Percentiles rank a stretch among this genome's conserved stretches.
Conservation (phyloP, 306 rosid genomes). For the Oxytropis ochrocephala region DNA sequence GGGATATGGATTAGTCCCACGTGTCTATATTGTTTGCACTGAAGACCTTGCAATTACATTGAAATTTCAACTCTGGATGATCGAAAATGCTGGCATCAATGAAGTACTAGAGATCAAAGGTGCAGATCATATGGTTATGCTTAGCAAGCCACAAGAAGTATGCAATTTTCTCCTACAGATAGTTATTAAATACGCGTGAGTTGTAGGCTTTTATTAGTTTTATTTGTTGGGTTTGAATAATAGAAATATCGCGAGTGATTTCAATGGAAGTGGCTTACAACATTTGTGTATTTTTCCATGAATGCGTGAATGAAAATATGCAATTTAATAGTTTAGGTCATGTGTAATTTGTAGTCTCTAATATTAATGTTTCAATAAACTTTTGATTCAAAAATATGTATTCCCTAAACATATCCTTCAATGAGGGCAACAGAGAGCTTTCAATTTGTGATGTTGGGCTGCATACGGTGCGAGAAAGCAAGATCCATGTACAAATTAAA, state of each 20-base stretch:
- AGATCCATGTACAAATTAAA: too few relatives aligned
- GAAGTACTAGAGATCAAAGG: conserved; percentile 48
- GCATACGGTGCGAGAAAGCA: too few relatives aligned
- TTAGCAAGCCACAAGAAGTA: conserved; percentile 34
- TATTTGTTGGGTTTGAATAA: neutral
- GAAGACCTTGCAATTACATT: conserved; percentile 26
- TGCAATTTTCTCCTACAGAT: conserved; percentile 35
- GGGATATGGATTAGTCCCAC: conserved; percentile 41
- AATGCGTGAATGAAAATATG: neutral
- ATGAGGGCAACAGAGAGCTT: too few relatives aligned
- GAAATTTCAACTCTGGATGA: conserved; percentile 47
- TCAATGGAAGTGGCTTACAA: neutral
- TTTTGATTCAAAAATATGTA: too few relatives aligned
- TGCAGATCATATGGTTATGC: conserved; percentile 48
- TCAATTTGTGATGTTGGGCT: too few relatives aligned
- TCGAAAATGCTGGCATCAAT: conserved; percentile 28
- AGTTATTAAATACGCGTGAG: conserved; percentile 24
- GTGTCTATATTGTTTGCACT: conserved; percentile 24
- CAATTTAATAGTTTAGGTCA: neutral
- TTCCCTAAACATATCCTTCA: too few relatives aligned
- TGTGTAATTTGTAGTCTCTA: neutral
- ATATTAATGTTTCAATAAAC: too few relatives aligned
- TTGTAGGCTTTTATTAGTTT: neutral
- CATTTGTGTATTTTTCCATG: neutral
- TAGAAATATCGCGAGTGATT: neutral